These are phyloP conservation scores for Theobroma grandiflorum DNA, from an alignment of 441 rosid species.

Conservation along the genomic window DNA sequence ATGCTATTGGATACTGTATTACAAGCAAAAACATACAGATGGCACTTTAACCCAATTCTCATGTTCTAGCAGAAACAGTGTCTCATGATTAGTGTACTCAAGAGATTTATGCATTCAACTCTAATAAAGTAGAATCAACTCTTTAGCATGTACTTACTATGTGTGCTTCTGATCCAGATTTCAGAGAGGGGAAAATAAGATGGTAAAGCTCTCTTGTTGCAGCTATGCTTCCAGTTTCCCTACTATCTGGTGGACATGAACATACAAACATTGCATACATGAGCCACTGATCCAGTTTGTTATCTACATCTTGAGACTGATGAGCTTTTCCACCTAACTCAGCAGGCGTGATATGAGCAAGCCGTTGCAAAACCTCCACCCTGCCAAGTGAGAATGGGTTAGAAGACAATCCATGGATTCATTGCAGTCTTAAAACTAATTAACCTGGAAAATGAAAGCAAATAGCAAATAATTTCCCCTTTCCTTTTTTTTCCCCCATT, in stretches of 20 bases:
- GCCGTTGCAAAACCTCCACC: constrained; percentile 85
- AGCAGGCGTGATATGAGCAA: constrained; percentile 88
- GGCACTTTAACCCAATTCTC: constrained; percentile 1
- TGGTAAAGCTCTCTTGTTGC: constrained; percentile 93
- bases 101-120: neutral
- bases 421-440: constrained; percentile 5
- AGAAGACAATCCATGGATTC: constrained; percentile 18
- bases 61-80: neutral
- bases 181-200: constrained; percentile 88
- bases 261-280: constrained; percentile 97
- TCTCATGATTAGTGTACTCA: neutral
- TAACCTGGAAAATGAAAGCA: constrained; percentile 2
- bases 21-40: constrained; percentile 12
- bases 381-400: constrained; percentile 52
- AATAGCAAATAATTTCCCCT: neutral
- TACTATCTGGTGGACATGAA: constrained; percentile 94
- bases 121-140: neutral
- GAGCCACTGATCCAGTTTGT: constrained; percentile 98
- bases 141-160: constrained; percentile 61
- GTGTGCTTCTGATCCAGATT: constrained; percentile 92
- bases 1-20: constrained; percentile 6
- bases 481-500: neutral
- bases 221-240: constrained; percentile 83
- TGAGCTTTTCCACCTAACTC: constrained; percentile 97
- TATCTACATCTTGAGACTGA: constrained; percentile 92